Percentiles rank a stretch among this genome's conserved stretches.
phyloP scores from a whole-genome alignment of 179 eudicot genomes.

The Beta corolliflora region DNA sequence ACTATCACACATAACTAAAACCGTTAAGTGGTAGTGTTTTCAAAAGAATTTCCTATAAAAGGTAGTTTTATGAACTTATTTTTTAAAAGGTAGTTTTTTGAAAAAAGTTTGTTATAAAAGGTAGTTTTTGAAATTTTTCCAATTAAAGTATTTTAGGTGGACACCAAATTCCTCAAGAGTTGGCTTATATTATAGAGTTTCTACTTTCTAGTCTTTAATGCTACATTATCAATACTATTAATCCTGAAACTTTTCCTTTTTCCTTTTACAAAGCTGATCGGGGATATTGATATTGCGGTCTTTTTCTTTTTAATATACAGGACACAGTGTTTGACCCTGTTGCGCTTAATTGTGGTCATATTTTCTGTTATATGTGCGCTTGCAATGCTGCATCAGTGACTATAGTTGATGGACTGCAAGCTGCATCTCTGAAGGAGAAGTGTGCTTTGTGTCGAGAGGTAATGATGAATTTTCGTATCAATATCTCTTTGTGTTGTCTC shows the following conservation, averaged over 20 bases:
- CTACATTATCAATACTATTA: neutral
- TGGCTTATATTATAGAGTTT: too few relatives aligned
- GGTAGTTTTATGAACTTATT: too few relatives aligned
- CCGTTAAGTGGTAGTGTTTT: too few relatives aligned
- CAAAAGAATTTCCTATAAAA: too few relatives aligned
- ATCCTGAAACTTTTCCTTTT: neutral
- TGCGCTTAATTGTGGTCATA: slow-evolving; percentile 85
- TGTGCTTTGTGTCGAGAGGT: slow-evolving; percentile 92
- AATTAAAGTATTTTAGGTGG: too few relatives aligned
- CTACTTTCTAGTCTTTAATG: neutral
- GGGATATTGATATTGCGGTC: neutral
- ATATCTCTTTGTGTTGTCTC: neutral
- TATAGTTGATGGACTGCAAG: slow-evolving; percentile 77
- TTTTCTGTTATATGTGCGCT: slow-evolving; percentile 84
- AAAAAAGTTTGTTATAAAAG: too few relatives aligned
- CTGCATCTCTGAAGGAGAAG: slow-evolving; percentile 59
- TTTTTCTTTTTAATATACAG: slow-evolving; percentile 44
- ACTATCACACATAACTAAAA: too few relatives aligned
- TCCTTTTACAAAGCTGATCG: neutral
- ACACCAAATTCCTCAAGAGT: too few relatives aligned
- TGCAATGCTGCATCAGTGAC: slow-evolving; percentile 90
- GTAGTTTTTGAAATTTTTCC: too few relatives aligned
- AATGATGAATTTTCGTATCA: neutral
- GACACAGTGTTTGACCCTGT: slow-evolving; percentile 89
- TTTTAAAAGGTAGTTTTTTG: too few relatives aligned